Base-by-base conservation (phyloP, 805 yeast genomes). In the Saccharomycopsis babjevae region DNA sequence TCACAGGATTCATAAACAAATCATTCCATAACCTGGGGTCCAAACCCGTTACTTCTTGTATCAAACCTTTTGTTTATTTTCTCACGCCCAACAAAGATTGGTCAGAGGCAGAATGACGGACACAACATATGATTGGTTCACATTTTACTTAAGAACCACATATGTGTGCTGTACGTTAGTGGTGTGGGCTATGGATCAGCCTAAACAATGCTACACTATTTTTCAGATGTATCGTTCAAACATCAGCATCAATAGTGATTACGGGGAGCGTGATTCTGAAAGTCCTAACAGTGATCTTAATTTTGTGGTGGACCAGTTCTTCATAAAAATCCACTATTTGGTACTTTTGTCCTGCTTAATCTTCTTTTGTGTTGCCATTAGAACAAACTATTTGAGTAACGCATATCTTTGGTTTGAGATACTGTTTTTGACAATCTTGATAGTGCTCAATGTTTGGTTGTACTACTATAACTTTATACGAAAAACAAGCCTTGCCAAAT, bases 151-250 rank as follows among this genome's bases (percentile, higher is more conserved):
- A 10, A 39, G 65, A 38, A 63, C 65, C 30, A 63, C 65, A 39
- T 63, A 61, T 54, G 61, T 63, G 25, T 58, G 59, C 54, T 52
- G 59, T 25, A 40, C 61, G 5, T 32, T 63, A 6, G 55, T 64
- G 8, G 22, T 63, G 13, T 63, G 65, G 65, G 32, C 52, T 13
- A 61, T 63, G 64, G 63, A 63, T 42, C 65, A 63, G 57, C 65
- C 65, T 15, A 61, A 63, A 32, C 65, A 63, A 50, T 43, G 56
- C 30, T 61, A 59, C 57, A 63, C 57, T 8, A 20, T 46, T 25
- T 46, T 46, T 28, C 52, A 46, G 20, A 42, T 54, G 42, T 30
- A 34, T 54, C 56, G 56, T 36, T 20, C n/a, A 54, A 54, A 34
- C 1, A 46, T 46, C 10, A 25, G 32, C 16, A 46, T 46, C 5